These are phyloP conservation scores for Penicillium verrucosum DNA, from an alignment of 2,329 filamentous ascomycete species.

Conservation along the genomic window DNA sequence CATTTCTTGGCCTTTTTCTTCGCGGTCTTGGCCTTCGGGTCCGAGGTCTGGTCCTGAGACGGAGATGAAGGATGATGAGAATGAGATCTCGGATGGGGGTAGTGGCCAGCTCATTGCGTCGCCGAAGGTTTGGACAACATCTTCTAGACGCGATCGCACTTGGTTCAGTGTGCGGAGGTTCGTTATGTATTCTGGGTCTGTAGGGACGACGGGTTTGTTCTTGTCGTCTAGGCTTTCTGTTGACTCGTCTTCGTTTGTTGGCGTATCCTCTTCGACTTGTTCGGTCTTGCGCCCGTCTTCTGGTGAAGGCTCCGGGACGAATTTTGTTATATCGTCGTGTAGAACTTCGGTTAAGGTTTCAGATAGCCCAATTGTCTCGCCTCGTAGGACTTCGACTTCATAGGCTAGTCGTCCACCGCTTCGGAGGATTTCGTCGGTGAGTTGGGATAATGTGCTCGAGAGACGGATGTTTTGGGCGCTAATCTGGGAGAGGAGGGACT, in stretches of 20 bases:
- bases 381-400: constrained; percentile 88
- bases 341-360: constrained; percentile 74
- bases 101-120: constrained; percentile 95
- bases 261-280: background rate
- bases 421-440: constrained; percentile 92
- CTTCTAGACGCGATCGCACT: constrained; percentile 79
- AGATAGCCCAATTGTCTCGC: constrained; percentile 76
- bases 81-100: constrained; percentile 79
- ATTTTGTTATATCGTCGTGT: constrained; percentile 67
- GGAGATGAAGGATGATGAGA: constrained; percentile 81
- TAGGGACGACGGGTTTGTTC: constrained; percentile 5
- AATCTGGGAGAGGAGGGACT: constrained; percentile 79
- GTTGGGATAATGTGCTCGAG: constrained; percentile 74
- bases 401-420: constrained; percentile 87
- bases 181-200: constrained; percentile 66
- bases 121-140: constrained; percentile 86
- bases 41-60: constrained; percentile 80
- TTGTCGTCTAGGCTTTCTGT: constrained; percentile 1
- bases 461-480: constrained; percentile 83
- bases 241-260: constrained; percentile 7
- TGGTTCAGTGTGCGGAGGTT: constrained; percentile 78
- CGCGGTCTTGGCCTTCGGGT: constrained; percentile 63
- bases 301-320: constrained; percentile 53
- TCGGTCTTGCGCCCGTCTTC: constrained; percentile 8
- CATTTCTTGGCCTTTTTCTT: constrained; percentile 85